Conservation (phyloP, 2,329 filamentous ascomycete species). For the Cyphellophora attinorum region DNA sequence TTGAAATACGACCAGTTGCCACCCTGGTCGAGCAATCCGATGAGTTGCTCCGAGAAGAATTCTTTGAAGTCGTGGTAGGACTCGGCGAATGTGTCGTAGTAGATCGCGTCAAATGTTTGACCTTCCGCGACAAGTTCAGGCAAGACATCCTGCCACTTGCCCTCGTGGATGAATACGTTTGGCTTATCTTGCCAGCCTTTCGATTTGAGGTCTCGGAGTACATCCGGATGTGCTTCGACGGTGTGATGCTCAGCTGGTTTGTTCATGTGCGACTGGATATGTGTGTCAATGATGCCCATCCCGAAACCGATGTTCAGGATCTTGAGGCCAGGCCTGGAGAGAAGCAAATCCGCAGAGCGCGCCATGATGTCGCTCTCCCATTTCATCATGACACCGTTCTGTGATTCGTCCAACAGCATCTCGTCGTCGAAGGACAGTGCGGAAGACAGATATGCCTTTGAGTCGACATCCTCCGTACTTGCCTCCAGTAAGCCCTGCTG, state of each 20-base stretch:
- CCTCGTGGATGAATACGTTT: slow-evolving; percentile 53
- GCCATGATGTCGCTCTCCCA: slow-evolving; percentile 87
- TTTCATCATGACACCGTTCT: slow-evolving; percentile 88
- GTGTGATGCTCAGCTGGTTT: slow-evolving; percentile 67
- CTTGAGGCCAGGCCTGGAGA: slow-evolving; percentile 52
- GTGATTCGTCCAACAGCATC: slow-evolving; percentile 62
- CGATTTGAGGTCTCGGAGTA: slow-evolving; percentile 58
- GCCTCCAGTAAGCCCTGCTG: too few relatives aligned
- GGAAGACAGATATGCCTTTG: slow-evolving; percentile 51
- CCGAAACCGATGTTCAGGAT: slow-evolving; percentile 83
- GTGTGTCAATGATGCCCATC: slow-evolving; percentile 77
- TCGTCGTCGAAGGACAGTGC: slow-evolving; percentile 54
- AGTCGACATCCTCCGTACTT: not conserved
- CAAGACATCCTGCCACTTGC: slow-evolving; percentile 73
- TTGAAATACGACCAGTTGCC: slow-evolving; percentile 57
- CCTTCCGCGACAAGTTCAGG: slow-evolving; percentile 58
- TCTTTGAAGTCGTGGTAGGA: slow-evolving; percentile 74
- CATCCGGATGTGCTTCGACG: slow-evolving; percentile 72
- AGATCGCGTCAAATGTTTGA: slow-evolving; percentile 74
- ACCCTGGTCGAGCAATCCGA: slow-evolving; percentile 60
- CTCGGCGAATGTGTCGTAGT: slow-evolving; percentile 97
- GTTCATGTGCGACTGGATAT: slow-evolving; percentile 54
- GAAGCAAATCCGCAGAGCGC: slow-evolving; percentile 59
- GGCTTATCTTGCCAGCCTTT: slow-evolving; percentile 59
- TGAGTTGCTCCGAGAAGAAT: slow-evolving; percentile 83